These are phyloP conservation scores for Tolypocladium ophioglossoides DNA, from an alignment of 2,329 filamentous ascomycete genomes.

Conservation along the genomic window DNA sequence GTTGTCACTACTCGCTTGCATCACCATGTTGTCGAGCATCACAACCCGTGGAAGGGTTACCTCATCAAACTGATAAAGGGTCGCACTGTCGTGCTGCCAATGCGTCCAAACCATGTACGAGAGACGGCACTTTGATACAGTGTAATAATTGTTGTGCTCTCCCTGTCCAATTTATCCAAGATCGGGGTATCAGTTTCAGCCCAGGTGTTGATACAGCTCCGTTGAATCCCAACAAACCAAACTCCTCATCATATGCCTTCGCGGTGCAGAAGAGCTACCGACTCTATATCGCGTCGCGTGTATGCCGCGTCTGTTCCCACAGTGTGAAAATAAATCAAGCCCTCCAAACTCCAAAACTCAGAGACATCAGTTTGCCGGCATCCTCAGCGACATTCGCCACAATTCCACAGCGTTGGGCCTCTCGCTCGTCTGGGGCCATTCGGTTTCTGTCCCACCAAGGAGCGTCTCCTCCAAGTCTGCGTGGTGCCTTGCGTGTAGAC, in stretches of 20 bases:
- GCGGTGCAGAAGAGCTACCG: neutral
- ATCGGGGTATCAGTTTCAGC: neutral
- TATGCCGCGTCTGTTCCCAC: neutral
- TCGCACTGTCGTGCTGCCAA: neutral
- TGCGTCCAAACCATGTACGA: neutral
- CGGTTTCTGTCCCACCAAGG: neutral
- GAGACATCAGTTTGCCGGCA: neutral
- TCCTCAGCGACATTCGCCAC: neutral
- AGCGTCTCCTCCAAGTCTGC: neutral
- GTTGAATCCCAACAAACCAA: neutral
- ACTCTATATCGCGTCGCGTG: neutral
- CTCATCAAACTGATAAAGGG: neutral
- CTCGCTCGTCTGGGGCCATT: neutral
- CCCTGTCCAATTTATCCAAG: neutral
- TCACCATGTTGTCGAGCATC: neutral
- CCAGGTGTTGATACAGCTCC: neutral
- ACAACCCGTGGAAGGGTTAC: neutral
- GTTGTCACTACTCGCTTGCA: too few species aligned
- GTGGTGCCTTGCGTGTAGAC: neutral
- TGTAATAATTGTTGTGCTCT: neutral
- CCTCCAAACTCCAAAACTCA: neutral
- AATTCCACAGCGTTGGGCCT: neutral
- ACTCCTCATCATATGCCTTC: neutral
- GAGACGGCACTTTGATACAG: neutral
- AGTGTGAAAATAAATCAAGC: neutral